These are phyloP conservation scores for Heliamphora pulchella DNA, from an alignment of 179 eudicot species.

Conservation along the genomic window DNA sequence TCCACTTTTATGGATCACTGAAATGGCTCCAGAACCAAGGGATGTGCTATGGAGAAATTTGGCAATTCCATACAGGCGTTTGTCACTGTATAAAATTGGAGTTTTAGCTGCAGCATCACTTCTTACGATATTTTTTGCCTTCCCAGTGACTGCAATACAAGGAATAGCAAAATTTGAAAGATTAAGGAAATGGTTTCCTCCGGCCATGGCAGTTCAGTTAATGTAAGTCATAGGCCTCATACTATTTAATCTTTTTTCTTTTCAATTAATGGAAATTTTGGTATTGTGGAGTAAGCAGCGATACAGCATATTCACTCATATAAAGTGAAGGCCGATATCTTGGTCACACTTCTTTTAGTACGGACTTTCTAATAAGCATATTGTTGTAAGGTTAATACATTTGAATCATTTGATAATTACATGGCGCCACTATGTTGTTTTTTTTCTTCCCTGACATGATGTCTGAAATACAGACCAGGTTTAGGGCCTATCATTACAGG, in stretches of 20 bases:
- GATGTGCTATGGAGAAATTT: slow-evolving; percentile 82
- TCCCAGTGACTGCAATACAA: slow-evolving; percentile 88
- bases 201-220: slow-evolving; percentile 72
- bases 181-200: slow-evolving; percentile 89
- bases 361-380: background rate
- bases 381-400: background rate
- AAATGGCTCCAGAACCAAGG: slow-evolving; percentile 90
- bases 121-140: slow-evolving; percentile 77
- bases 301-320: background rate
- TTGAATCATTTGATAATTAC: background rate
- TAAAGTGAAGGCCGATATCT: background rate
- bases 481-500: slow-evolving; percentile 72
- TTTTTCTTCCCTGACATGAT: background rate
- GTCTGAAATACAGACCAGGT: slow-evolving; percentile 58
- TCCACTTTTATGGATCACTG: slow-evolving; percentile 83
- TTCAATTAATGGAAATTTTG: background rate
- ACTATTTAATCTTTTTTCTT: background rate
- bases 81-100: slow-evolving; percentile 56
- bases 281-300: background rate
- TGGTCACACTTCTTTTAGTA: background rate
- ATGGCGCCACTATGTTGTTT: background rate
- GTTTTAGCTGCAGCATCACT: slow-evolving; percentile 55
- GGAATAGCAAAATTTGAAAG: slow-evolving; percentile 84
- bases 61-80: slow-evolving; percentile 52
- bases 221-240: slow-evolving; percentile 40